Conservation (phyloP, 176 grass and related monocot species). For the Olyra latifolia region DNA sequence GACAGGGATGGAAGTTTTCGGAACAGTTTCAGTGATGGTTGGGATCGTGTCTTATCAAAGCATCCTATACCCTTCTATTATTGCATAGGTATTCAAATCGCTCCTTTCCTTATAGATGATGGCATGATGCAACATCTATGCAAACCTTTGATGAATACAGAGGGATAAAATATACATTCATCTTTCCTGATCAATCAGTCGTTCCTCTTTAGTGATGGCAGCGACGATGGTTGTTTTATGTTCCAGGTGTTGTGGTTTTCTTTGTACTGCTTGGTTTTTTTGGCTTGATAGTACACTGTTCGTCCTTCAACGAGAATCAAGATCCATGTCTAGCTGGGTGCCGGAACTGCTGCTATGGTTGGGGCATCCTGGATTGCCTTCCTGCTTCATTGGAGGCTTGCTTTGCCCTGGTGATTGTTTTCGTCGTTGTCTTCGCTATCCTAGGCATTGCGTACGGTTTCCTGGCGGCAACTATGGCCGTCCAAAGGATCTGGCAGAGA, state of each 20-base stretch:
- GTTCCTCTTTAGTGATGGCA: neutral
- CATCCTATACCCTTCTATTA: conserved; percentile 98
- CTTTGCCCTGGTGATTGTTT: conserved; percentile 87
- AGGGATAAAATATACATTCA: neutral
- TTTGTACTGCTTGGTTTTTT: conserved; percentile 95
- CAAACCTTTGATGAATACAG: neutral
- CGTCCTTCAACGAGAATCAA: conserved; percentile 72
- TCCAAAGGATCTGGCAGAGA: conserved; percentile 97
- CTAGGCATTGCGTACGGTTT: conserved; percentile 91
- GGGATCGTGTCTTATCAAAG: conserved; percentile 93
- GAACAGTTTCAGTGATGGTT: conserved; percentile 89
- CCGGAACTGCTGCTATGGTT: conserved; percentile 97
- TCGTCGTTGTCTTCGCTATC: conserved; percentile 84
- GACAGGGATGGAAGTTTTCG: conserved; percentile 89
- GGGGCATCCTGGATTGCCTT: conserved; percentile 92
- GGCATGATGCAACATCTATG: neutral
- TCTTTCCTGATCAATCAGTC: neutral
- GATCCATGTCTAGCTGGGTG: conserved; percentile 85
- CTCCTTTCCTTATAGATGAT: neutral
- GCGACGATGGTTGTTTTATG: neutral
- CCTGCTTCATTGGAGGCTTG: conserved; percentile 94
- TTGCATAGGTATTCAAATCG: conserved; percentile 68
- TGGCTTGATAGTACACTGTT: conserved; percentile 83
- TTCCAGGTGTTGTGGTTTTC: conserved; percentile 84
- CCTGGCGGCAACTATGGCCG: conserved; percentile 78